Conservation (phyloP, 2,329 filamentous ascomycete species). For the Penicillium verrucosum region DNA sequence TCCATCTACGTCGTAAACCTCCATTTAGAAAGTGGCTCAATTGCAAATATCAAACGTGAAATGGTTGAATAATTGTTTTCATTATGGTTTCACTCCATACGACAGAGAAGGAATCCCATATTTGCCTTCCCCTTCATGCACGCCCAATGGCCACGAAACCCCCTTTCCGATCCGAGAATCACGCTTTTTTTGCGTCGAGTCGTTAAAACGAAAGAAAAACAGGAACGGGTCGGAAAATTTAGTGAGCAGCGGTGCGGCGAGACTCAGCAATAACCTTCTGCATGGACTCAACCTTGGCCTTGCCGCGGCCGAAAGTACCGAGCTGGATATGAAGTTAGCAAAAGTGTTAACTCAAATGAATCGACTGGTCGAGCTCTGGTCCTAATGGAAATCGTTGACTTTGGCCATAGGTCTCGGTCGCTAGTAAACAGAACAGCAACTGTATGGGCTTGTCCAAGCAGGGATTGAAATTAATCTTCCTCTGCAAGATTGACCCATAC, state of each 20-base stretch:
- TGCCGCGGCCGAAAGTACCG: conserved; percentile 97
- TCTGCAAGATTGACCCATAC: neutral
- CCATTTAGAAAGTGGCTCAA: neutral
- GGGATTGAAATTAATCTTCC: neutral
- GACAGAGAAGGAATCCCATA: conserved; percentile 25
- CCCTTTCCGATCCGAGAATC: conserved; percentile 27
- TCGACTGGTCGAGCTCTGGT: neutral
- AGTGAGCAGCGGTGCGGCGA: conserved; percentile 67
- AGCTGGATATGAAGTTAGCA: conserved; percentile 55
- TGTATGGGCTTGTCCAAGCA: neutral
- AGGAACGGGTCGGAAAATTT: conserved; percentile 40
- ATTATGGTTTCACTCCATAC: conserved; percentile 28
- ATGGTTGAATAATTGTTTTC: conserved; percentile 28
- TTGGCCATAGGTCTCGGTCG: neutral
- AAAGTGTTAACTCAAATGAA: neutral
- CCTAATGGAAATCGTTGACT: too few relatives aligned
- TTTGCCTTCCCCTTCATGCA: conserved; percentile 29
- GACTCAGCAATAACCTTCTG: conserved; percentile 96
- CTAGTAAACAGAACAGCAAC: neutral
- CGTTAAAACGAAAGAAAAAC: conserved; percentile 28
- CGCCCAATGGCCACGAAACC: conserved; percentile 23
- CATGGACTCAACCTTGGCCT: conserved; percentile 99
- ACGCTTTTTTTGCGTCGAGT: conserved; percentile 26
- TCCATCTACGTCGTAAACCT: neutral
- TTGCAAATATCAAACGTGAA: conserved; percentile 5